phyloP scores from a whole-genome alignment of 2,329 filamentous ascomycete genomes.

The Neophaeococcomyces aloes region DNA sequence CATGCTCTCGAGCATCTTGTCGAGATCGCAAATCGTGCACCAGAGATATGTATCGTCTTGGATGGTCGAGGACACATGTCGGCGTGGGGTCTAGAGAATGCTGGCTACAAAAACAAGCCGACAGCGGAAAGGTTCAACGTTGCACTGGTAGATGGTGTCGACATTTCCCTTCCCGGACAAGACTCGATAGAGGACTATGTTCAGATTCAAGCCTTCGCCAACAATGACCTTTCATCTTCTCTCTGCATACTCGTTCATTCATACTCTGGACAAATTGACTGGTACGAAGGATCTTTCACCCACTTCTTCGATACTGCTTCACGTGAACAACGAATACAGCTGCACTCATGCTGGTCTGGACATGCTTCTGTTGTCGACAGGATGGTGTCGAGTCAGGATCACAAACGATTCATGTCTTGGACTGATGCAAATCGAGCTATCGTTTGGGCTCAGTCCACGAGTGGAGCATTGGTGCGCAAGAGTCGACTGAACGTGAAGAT shows the following conservation, averaged over 20 bases:
- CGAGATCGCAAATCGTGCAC: slow-evolving; percentile 70
- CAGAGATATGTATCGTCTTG: slow-evolving; percentile 77
- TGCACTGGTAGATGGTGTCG: slow-evolving; percentile 58
- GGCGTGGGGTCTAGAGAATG: slow-evolving; percentile 83
- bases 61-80: slow-evolving; percentile 80
- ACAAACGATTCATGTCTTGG: slow-evolving; percentile 67
- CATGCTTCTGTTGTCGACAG: slow-evolving; percentile 73
- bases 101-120: slow-evolving; percentile 58
- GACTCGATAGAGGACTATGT: slow-evolving; percentile 43
- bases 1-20: slow-evolving; percentile 74
- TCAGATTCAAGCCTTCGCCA: slow-evolving; percentile 64
- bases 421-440: slow-evolving; percentile 69
- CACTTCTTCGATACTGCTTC: slow-evolving; percentile 63
- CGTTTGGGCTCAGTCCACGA: slow-evolving; percentile 63
- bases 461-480: slow-evolving; percentile 23
- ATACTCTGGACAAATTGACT: slow-evolving; percentile 74
- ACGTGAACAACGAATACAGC: slow-evolving; percentile 47
- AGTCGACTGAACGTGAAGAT: background rate
- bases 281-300: slow-evolving; percentile 68
- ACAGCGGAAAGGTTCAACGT: slow-evolving; percentile 72
- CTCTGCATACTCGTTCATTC: slow-evolving; percentile 69
- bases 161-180: slow-evolving; percentile 22
- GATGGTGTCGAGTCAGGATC: slow-evolving; percentile 53
- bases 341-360: slow-evolving; percentile 66
- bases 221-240: slow-evolving; percentile 48